Evolutionary conservation across 352 stramenopile genomes (phyloP).

Genomic region (Globisporangium spiculum): DNA sequence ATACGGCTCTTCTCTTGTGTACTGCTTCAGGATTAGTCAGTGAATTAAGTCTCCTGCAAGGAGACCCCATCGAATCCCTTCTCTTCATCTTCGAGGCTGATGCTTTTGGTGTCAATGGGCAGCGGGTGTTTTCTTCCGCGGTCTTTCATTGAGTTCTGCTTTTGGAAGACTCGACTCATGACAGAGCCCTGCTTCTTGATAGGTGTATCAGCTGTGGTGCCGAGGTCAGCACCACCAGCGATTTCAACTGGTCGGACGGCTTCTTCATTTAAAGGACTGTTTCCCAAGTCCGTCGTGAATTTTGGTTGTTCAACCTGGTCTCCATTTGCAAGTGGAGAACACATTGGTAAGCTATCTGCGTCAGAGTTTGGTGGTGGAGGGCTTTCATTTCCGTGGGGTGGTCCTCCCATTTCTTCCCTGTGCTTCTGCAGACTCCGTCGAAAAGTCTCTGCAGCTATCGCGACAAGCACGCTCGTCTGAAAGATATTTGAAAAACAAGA

Average conservation of each 20-base stretch:
- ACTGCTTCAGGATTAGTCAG: background rate
- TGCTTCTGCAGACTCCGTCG: constrained; percentile 47
- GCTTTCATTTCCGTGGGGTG: background rate
- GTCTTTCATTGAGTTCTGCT: background rate
- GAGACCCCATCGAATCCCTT: background rate
- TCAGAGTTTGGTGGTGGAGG: background rate
- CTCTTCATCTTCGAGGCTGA: background rate
- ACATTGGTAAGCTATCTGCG: background rate
- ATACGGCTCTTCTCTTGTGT: background rate
- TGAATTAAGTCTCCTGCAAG: background rate
- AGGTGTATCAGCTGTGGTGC: background rate
- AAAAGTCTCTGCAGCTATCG: constrained; percentile 52
- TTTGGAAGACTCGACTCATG: constrained; percentile 29
- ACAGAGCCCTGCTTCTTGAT: constrained; percentile 22
- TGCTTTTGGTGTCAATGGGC: background rate
- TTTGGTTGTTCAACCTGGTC: background rate
- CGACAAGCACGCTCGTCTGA: constrained; percentile 56
- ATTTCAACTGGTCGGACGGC: background rate
- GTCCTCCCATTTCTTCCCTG: constrained; percentile 4
- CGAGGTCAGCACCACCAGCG: background rate
- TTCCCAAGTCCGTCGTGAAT: background rate
- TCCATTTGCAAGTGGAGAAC: background rate
- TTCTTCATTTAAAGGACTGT: background rate
- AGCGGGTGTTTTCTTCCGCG: background rate
- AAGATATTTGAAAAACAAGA: background rate